Evolutionary conservation across 73 alveolate genomes (phyloP), one percentile per base, ranked within the genome.

Genomic region (Diophrys appendiculata): DNA sequence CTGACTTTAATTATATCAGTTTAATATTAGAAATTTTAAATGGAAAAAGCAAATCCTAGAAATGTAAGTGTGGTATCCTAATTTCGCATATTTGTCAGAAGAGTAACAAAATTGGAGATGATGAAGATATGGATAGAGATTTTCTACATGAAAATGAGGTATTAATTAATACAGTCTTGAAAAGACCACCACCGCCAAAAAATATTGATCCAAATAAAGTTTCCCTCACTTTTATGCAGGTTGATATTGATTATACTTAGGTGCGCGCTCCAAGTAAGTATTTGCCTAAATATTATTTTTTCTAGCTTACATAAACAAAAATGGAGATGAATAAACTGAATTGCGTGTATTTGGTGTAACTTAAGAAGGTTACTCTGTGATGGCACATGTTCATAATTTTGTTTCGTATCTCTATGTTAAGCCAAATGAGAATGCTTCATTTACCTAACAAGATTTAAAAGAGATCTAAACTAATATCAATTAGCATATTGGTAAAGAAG

Each of bases 291-390:
- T 70, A 29, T 64, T 11, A 65, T 0, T 25, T n/a, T 68, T 71
- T 78, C 69, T 52, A 22, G 55, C 71, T 53, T 65, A 72, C 76
- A 78, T 65, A 70, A 65, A 74, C 23, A 55, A 56, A 78, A 84
- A 69, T 0, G 75, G 70, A 72, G 30, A 67, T 29, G 95, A 92
- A 32, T 77, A 88, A 23, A 88, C 98, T n/a, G 84, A 92, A 34
- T 76, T 94, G 29, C 80, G 99, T 84, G 83, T 96, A 83, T 96
- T 89, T 86, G 99, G 99, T 29, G 98, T 98, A 25, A 98, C 96
- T 26, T 93, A 83, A 64, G 96, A 94, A 43, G 98, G 98, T 70
- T 94, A 96, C 86, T 95, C 99, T 34, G 98, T 97, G 14, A 71
- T 97, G 80, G 97, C 95, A 56, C 95, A 94, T 76, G 93, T 98